Conservation (phyloP, 148 eudicot genomes). For the Rhododendron henanense region DNA sequence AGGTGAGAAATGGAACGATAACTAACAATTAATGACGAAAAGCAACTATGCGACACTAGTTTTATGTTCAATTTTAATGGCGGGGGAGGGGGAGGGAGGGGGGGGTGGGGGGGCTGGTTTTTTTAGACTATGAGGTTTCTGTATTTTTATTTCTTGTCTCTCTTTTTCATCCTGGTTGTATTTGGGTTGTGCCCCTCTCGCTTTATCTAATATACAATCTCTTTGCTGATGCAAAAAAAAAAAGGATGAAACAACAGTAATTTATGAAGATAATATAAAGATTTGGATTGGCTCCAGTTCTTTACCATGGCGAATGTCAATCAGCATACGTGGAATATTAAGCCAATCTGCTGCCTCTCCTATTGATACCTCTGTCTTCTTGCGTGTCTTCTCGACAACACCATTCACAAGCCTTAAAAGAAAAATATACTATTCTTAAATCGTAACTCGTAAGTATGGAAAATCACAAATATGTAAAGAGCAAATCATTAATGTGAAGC, state of each 20-base stretch:
- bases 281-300: neutral
- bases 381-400: conserved; percentile 71
- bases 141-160: neutral
- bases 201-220: neutral
- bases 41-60: neutral
- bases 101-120: neutral
- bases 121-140: neutral
- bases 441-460: neutral
- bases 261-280: neutral
- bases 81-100: too few relatives aligned
- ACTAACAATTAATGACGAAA: neutral
- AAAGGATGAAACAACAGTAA: neutral
- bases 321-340: conserved; percentile 80
- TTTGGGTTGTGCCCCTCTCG: neutral
- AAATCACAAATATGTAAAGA: neutral
- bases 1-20: neutral
- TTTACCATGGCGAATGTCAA: conserved; percentile 94
- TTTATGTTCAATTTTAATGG: neutral
- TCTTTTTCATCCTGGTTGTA: neutral
- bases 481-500: neutral
- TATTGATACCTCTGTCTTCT: conserved; percentile 56
- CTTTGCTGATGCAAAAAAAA: neutral
- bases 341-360: conserved; percentile 66
- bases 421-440: conserved; percentile 6
- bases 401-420: conserved; percentile 82